These are phyloP conservation scores for Phyllachora maydis DNA, from an alignment of 2,329 filamentous ascomycete genomes.

Conservation along the genomic window DNA sequence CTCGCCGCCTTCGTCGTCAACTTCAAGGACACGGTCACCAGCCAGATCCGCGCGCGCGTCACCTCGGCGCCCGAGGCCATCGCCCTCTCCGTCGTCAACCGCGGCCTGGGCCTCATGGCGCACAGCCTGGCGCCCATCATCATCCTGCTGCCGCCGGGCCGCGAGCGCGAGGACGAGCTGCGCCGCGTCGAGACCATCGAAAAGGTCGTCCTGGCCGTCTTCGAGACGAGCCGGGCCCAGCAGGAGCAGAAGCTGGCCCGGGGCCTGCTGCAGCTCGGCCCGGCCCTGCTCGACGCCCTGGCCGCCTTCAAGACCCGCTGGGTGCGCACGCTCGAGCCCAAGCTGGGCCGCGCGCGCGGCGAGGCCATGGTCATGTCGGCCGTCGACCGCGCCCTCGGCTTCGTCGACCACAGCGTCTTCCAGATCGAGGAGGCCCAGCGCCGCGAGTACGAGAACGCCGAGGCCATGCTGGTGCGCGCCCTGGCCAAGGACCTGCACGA, in stretches of 20 bases:
- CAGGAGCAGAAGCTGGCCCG: too few species aligned
- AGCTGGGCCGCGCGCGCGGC: constrained; percentile 18
- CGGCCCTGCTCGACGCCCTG: constrained; percentile 19
- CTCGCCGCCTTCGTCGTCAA: constrained; percentile 19
- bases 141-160: too few species aligned
- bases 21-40: constrained; percentile 24
- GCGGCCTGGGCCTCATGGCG: constrained; percentile 24
- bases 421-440: constrained; percentile 8
- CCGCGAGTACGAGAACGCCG: constrained; percentile 10
- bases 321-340: constrained; percentile 17
- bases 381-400: constrained; percentile 26
- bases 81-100: constrained; percentile 30
- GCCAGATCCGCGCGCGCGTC: constrained; percentile 20
- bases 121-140: too few species aligned
- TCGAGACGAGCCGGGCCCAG: constrained; percentile 9
- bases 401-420: constrained; percentile 19
- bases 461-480: constrained; percentile 11
- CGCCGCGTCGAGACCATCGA: constrained; percentile 21
- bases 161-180: too few species aligned
- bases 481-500: constrained; percentile 7
- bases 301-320: constrained; percentile 24
- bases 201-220: constrained; percentile 22
- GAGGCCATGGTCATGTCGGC: constrained; percentile 26
- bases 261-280: constrained; percentile 11
- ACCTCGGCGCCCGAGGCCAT: constrained; percentile 22